Base-by-base conservation (phyloP, 2,329 filamentous ascomycete genomes). In the Lithohypha guttulata region DNA sequence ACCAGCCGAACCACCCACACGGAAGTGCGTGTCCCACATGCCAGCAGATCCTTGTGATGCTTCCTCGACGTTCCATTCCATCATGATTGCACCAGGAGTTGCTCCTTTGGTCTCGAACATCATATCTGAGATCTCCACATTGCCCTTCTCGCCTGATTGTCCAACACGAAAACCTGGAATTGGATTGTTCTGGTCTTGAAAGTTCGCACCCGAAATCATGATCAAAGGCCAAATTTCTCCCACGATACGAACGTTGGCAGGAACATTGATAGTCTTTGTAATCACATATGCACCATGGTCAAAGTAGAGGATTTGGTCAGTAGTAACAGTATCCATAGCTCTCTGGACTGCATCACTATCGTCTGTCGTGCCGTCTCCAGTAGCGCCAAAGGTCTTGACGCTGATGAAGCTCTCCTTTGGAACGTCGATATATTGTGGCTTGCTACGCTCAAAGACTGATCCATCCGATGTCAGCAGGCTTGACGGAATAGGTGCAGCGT, bases 21-120 rank as follows among this genome's bases (percentile, higher is more conserved):
- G 84, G 64, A 91, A 81, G 68, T 98, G 91, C n/a, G 87, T 79
- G 54, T 98, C 91, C 84, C 87, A 98, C 62, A 95, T 78, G 46
- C 77, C 89, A 14, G 78, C 79, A 1, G 77, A 73, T 32, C 84
- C 85, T 42, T 79, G 71, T 61, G 68, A 50, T 3, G 71, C 58
- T 23, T 77, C 79, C 29, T 75, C 76, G 28, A 94, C 68, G 62
- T 95, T 95, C 82, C 85, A 95, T 59, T 95, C 75, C 65, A 95
- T 77, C 56, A 95, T 73, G 54, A 94, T 84, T 13, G 86, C 89
- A 49, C 89, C 89, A 1, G 86, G 81, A 46, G 84, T 80, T 2
- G 86, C 69, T 3, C 89, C 89, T 50, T 77, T 73, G 20, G 86
- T 94, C 60, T 84, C 76, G 51, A 96, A 81, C 52, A 94, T 78